These are phyloP conservation scores for Microglena sp. DNA, from an alignment of 139 green algal genomes.

Conservation along the genomic window DNA sequence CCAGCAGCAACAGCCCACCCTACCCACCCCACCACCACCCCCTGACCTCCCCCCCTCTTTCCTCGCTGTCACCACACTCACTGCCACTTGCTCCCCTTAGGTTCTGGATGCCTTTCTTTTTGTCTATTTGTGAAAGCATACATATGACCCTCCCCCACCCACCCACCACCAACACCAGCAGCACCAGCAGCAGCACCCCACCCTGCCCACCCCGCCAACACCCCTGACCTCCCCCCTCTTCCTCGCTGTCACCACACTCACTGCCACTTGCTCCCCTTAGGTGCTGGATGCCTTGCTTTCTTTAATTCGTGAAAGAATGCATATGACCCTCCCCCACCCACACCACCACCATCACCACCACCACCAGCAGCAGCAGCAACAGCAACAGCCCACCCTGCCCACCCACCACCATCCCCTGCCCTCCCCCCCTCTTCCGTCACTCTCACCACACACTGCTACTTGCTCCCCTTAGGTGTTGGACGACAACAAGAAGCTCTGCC, in stretches of 20 bases:
- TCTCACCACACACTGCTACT: slow-evolving; percentile 50
- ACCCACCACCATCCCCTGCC: not conserved
- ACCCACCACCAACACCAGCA: not conserved
- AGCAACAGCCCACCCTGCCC: not conserved
- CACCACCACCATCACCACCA: too few relatives aligned
- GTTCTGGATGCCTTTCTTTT: too few relatives aligned
- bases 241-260: slow-evolving; percentile 43
- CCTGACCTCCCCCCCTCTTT: too few relatives aligned
- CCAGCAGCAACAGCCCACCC: too few relatives aligned
- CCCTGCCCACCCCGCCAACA: not conserved
- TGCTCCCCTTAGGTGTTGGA: too few relatives aligned
- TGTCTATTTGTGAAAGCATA: slow-evolving; percentile 44
- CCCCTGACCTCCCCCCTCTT: not conserved
- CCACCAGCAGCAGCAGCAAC: slow-evolving; percentile 6
- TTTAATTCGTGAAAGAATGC: too few relatives aligned
- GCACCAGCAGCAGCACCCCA: not conserved
- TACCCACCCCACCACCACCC: too few relatives aligned
- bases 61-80: too few relatives aligned
- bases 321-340: too few relatives aligned
- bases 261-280: not conserved
- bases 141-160: slow-evolving; percentile 51
- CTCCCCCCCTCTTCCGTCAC: slow-evolving; percentile 1
- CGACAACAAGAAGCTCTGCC: slow-evolving; percentile 82
- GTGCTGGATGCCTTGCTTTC: too few relatives aligned
- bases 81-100: too few relatives aligned